Conservation (phyloP, 805 yeast species). For the Barnettozyma wickerhamii region DNA sequence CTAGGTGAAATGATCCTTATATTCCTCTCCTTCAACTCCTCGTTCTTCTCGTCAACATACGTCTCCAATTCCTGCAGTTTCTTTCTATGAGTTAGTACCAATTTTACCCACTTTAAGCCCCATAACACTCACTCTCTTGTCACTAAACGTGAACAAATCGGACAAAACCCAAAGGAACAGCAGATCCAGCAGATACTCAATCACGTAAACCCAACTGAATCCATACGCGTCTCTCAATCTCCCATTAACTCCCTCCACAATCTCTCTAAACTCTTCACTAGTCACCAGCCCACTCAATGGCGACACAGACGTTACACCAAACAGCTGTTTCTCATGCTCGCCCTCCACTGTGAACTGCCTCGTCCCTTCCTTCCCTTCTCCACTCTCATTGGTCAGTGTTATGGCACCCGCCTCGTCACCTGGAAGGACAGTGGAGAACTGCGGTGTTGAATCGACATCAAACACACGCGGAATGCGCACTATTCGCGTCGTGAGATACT, state of each 20-base stretch:
- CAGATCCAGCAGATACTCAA: slow-evolving; percentile 34
- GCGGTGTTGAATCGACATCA: slow-evolving; percentile 41
- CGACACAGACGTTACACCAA: slow-evolving; percentile 50
- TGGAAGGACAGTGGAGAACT: slow-evolving; percentile 50
- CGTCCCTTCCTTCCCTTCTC: background rate
- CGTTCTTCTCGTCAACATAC: slow-evolving; percentile 34
- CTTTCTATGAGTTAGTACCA: slow-evolving; percentile 20
- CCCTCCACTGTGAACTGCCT: slow-evolving; percentile 30
- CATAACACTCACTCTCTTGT: slow-evolving; percentile 12
- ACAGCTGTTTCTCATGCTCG: slow-evolving; percentile 35
- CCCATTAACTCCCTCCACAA: slow-evolving; percentile 43
- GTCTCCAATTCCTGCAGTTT: slow-evolving; percentile 38
- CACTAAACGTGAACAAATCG: slow-evolving; percentile 30
- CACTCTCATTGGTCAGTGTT: slow-evolving; percentile 11
- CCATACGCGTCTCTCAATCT: slow-evolving; percentile 36
- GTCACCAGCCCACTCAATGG: slow-evolving; percentile 40
- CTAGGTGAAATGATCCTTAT: slow-evolving; percentile 46
- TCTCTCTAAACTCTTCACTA: slow-evolving; percentile 34
- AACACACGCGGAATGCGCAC: slow-evolving; percentile 59
- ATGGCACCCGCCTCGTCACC: slow-evolving; percentile 65
- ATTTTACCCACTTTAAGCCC: background rate
- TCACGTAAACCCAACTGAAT: slow-evolving; percentile 33
- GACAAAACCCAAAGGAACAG: slow-evolving; percentile 39
- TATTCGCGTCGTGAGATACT: slow-evolving; percentile 43
- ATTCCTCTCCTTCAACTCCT: slow-evolving; percentile 20